Percentiles rank a stretch among this genome's conserved stretches.
phyloP scores from a whole-genome alignment of 2,329 filamentous ascomycete genomes.

The Graphiopsis chlorocephala region DNA sequence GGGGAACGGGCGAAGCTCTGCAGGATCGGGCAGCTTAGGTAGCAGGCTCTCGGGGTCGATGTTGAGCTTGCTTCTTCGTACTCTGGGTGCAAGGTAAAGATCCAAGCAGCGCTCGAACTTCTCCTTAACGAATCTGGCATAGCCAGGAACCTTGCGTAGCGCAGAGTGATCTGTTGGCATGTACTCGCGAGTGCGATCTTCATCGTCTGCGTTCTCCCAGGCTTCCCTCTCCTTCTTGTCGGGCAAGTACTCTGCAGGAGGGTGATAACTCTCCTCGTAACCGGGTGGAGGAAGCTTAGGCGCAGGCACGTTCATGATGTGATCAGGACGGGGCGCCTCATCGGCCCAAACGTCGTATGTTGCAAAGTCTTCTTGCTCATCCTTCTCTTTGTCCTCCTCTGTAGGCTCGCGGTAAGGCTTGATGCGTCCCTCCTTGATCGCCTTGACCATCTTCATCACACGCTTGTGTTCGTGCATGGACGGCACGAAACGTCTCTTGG shows the following conservation, averaged over 20 bases:
- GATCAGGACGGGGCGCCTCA: conserved; percentile 75
- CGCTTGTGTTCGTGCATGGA: conserved; percentile 97
- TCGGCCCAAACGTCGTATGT: conserved; percentile 95
- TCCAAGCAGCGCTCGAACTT: conserved; percentile 94
- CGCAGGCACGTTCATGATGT: conserved; percentile 91
- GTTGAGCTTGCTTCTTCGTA: conserved; percentile 90
- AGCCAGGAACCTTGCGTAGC: conserved; percentile 87
- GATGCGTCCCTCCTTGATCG: conserved; percentile 91
- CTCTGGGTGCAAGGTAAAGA: conserved; percentile 87
- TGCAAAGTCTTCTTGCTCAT: conserved; percentile 68
- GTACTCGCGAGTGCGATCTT: conserved; percentile 88
- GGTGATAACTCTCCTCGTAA: conserved; percentile 95
- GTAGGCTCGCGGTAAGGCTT: conserved; percentile 79
- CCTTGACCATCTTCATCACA: conserved; percentile 94
- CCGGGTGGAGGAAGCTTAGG: conserved; percentile 91
- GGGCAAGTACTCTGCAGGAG: conserved; percentile 89
- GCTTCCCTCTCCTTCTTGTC: conserved; percentile 76
- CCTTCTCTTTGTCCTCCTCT: conserved; percentile 53
- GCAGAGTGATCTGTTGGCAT: conserved; percentile 79
- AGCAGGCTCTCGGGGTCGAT: conserved; percentile 92
- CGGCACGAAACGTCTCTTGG: conserved; percentile 90
- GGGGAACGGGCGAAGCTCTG: conserved; percentile 92
- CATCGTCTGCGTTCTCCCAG: conserved; percentile 84
- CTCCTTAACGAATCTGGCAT: conserved; percentile 87
- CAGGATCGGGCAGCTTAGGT: conserved; percentile 87